Evolutionary conservation across 1,139 yeast genomes (phyloP), one percentile per base, ranked within the genome.

Genomic region (Pneumocystis oryctolagi): DNA sequence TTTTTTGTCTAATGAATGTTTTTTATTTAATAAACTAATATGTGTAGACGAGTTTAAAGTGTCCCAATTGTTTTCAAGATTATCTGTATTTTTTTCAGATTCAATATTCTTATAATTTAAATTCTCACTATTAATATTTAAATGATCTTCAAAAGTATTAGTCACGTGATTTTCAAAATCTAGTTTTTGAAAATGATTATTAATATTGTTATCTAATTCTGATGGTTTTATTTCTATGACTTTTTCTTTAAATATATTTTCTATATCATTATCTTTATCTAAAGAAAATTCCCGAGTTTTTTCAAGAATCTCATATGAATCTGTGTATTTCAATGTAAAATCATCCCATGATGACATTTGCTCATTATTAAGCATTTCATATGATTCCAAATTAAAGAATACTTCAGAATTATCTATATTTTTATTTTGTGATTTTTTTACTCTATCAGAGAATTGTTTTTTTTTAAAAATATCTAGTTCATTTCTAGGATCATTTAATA

Each of bases 401-500:
- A 25, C 25, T 25, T 47, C 55, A 12, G 31, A 47, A 20, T 20
- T 6, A 14, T 28, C n/a, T 47, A 1, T n/a, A 12, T 8, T 47
- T 30, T 37, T 58, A 8, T 61, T 56, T 31, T 59, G 60, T 20
- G 18, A n/a, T 25, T 28, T 57, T 28, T 57, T 28, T 20, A 40
- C 79, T 73, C 2, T 77, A 62, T 76, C 77, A 67, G 97, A 80
- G 66, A 86, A 83, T 30, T 77, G 77, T 71, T 89, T 96, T 64
- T 98, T 80, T 70, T 85, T 86, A 60, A 74, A 74, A 1, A 90
- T 96, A 58, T 88, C 84, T 53, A 80, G 83, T 70, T 82, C 95
- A 14, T 97, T 97, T 67, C 82, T 81, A 65, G 84, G 84, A 68
- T 90, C 96, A 72, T 92, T 92, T 68, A 92, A 79, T 60, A 92